Base-by-base conservation (phyloP, 2,329 filamentous ascomycete genomes). In the Talaromyces verruculosus region DNA sequence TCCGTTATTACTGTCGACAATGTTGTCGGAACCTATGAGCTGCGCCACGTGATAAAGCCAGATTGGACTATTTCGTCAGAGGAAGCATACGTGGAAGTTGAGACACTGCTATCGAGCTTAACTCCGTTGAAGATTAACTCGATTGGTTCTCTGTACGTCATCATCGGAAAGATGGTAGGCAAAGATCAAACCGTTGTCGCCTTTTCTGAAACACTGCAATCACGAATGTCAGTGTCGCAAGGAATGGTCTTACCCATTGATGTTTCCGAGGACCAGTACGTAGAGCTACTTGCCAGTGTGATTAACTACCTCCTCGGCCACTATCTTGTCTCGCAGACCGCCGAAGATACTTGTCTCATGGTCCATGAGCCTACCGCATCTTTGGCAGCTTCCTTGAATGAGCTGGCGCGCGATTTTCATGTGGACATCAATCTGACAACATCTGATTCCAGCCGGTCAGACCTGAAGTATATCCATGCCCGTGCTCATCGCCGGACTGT, bases 281-380 rank as follows among this genome's bases (percentile, higher is more conserved):
- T 57, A 11, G 22, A 57, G n/a, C 51, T 57, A 4, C 25, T 57
- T 57, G 25, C 15, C 28, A 35, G 51, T 57, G 51, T 35, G 25
- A 33, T 57, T 28, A 57, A 33, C 28, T 57, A 57, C 51, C 51
- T 57, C 51, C 51, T 57, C 33, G 51, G 51, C 28, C 51, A 57
- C 51, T 35, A 57, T 22, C 51, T 57, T 2, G 30, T 57, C 10
- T 57, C 51, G n/a, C 51, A 57, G 33, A 57, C 51, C 8, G 51
- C 51, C 28, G 28, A 35, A 33, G 51, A 22, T 17, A 33, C 51
- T 19, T 35, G 25, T 57, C 51, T 57, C 28, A 57, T 57, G 51
- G 28, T 57, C 13, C 51, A 57, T 57, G 51, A 57, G n/a, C 51
- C 51, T 57, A 57, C 51, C 19, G 25, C 51, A n/a, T 57, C 51